Evolutionary conservation across 2,329 filamentous ascomycete genomes (phyloP).

Genomic region (Fusarium miscanthi): DNA sequence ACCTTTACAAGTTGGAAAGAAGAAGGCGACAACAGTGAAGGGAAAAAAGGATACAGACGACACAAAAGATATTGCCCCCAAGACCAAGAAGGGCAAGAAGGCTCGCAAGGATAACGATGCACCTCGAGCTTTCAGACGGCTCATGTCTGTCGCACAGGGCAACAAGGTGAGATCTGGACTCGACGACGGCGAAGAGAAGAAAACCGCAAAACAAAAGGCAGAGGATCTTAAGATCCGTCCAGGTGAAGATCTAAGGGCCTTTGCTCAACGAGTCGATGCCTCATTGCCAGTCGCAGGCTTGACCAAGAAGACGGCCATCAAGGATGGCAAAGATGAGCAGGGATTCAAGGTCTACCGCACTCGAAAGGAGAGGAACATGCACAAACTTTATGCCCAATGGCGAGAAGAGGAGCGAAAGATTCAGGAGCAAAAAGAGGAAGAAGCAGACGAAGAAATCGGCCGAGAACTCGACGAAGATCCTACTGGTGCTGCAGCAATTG

Average conservation of each 20-base stretch:
- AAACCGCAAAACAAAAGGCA: conserved; percentile 40
- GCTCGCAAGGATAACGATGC: conserved; percentile 76
- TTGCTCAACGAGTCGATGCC: conserved; percentile 83
- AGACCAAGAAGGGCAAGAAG: conserved; percentile 56
- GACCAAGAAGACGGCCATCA: conserved; percentile 67
- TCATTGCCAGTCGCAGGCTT: conserved; percentile 81
- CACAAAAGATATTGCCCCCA: conserved; percentile 44
- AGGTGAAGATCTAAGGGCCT: conserved; percentile 85
- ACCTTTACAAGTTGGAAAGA: conserved; percentile 60
- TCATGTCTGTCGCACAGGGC: conserved; percentile 80
- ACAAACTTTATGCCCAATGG: conserved; percentile 83
- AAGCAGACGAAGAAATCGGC: conserved; percentile 72
- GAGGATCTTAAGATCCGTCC: conserved; percentile 77
- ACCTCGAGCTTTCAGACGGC: conserved; percentile 84
- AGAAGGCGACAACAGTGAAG: conserved; percentile 45
- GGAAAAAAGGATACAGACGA: neutral
- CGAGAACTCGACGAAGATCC: conserved; percentile 70
- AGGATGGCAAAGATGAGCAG: conserved; percentile 70
- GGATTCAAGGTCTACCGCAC: conserved; percentile 77
- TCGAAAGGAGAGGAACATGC: conserved; percentile 85
- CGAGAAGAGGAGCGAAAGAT: conserved; percentile 73
- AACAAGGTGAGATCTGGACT: conserved; percentile 72
- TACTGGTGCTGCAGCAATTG: conserved; percentile 59
- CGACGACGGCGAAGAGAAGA: conserved; percentile 71
- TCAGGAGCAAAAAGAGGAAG: conserved; percentile 72